Conservation (phyloP, 164 flowering plant genomes). For the Macadamia tetraphylla region DNA sequence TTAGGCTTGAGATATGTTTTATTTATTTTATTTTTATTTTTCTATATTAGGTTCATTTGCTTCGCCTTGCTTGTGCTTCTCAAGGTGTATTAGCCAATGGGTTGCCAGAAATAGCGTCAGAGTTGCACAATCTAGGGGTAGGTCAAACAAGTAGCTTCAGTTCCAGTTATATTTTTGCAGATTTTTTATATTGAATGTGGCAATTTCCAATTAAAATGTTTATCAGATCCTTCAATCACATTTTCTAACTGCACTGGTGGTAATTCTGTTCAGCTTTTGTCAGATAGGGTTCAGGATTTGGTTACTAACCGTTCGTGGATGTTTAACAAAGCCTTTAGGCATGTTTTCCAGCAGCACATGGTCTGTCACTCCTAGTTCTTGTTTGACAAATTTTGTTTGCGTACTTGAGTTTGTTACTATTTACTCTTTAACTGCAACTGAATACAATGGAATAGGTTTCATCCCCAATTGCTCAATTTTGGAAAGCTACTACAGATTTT, state of each 20-base stretch:
- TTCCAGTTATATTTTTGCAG: neutral
- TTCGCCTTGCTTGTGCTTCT: conserved; percentile 88
- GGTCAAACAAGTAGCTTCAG: conserved; percentile 11
- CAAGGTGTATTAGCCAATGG: conserved; percentile 59
- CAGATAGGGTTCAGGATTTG: conserved; percentile 54
- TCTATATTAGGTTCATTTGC: conserved; percentile 70
- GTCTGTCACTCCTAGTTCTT: conserved; percentile 29
- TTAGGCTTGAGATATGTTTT: neutral
- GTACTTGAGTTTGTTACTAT: neutral
- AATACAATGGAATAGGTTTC: conserved; percentile 38
- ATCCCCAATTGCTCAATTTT: conserved; percentile 59
- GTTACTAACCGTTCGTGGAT: conserved; percentile 51
- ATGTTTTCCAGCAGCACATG: conserved; percentile 53
- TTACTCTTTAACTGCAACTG: conserved; percentile 1
- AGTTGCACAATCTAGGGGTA: conserved; percentile 76
- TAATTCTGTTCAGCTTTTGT: conserved; percentile 53
- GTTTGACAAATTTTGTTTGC: neutral
- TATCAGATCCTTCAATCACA: neutral
- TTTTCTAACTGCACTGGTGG: conserved; percentile 5
- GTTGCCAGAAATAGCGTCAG: conserved; percentile 63
- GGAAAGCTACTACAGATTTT: conserved; percentile 58
- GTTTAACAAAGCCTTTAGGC: conserved; percentile 60
- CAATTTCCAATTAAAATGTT: neutral
- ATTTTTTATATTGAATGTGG: neutral
- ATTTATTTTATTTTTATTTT: neutral